Conservation (phyloP, 352 stramenopile genomes). For the Pythium insidiosum region DNA sequence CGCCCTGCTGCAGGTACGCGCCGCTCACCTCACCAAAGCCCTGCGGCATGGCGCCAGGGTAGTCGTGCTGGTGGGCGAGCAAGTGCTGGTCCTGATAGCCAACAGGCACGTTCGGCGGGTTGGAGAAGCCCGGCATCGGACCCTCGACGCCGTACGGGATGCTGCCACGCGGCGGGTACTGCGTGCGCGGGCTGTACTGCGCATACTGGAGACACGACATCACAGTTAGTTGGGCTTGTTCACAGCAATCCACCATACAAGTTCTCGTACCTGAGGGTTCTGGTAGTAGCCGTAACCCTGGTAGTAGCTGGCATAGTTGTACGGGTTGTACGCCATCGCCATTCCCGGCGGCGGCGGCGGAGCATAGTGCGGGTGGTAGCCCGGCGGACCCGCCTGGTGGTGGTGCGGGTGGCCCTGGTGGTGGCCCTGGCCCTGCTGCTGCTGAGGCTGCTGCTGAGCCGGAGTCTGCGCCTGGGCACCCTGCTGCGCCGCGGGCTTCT, state of each 20-base stretch:
- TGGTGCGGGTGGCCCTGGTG: conserved; percentile 30
- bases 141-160: conserved; percentile 82
- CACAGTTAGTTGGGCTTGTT: neutral
- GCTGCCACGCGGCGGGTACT: conserved; percentile 76
- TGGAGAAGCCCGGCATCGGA: conserved; percentile 72
- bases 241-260: no score
- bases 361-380: conserved; percentile 78
- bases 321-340: conserved; percentile 84
- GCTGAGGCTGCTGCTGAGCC: conserved; percentile 19
- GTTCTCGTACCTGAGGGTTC: conserved; percentile 47
- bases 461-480: conserved; percentile 19
- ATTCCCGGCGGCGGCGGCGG: conserved; percentile 79
- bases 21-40: conserved; percentile 80
- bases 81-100: conserved; percentile 82
- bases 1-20: conserved; percentile 61
- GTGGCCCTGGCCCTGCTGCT: conserved; percentile 12
- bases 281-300: conserved; percentile 86
- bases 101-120: conserved; percentile 62
- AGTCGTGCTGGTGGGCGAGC: conserved; percentile 74
- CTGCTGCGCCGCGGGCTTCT: conserved; percentile 20
- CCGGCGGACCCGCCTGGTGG: conserved; percentile 57
- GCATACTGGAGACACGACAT: conserved; percentile 29
- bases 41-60: conserved; percentile 60
- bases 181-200: conserved; percentile 80
- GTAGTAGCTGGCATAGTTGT: conserved; percentile 84